Evolutionary conservation across 306 rosid species (phyloP).

Genomic region (Argentina anserina): DNA sequence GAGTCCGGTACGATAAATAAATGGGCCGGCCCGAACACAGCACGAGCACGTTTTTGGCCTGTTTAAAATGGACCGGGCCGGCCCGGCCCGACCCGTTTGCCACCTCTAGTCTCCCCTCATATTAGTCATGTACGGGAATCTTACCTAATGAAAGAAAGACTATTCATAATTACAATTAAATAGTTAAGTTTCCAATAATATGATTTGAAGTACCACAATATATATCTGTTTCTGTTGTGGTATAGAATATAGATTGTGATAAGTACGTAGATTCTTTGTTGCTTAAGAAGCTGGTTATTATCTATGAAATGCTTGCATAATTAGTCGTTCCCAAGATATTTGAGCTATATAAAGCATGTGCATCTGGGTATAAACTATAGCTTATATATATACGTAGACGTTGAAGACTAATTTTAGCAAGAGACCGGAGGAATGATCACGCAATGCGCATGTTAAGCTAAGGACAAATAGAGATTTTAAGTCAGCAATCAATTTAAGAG

Average conservation of each 20-base stretch:
- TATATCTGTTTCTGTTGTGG: not conserved
- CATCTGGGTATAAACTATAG: slow-evolving; percentile 8
- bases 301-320: not conserved
- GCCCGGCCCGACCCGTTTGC: too few species aligned
- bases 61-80: too few species aligned
- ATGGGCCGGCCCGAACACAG: too few species aligned
- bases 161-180: slow-evolving; percentile 1
- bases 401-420: not conserved
- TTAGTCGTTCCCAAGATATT: slow-evolving; percentile 25
- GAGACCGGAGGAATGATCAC: slow-evolving; percentile 5
- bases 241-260: slow-evolving; percentile 9
- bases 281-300: not conserved
- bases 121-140: too few species aligned
- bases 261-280: slow-evolving; percentile 15
- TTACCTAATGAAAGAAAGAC: slow-evolving; percentile 21
- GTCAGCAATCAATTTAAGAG: slow-evolving; percentile 18
- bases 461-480: not conserved
- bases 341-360: slow-evolving; percentile 20
- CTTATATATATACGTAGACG: not conserved
- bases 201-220: slow-evolving; percentile 22
- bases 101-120: too few species aligned
- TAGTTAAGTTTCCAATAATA: not conserved
- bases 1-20: too few species aligned
- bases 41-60: too few species aligned
- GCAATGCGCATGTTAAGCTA: not conserved